Base-by-base conservation (phyloP, 169 alveolate genomes). In the Plasmodium berghei region DNA sequence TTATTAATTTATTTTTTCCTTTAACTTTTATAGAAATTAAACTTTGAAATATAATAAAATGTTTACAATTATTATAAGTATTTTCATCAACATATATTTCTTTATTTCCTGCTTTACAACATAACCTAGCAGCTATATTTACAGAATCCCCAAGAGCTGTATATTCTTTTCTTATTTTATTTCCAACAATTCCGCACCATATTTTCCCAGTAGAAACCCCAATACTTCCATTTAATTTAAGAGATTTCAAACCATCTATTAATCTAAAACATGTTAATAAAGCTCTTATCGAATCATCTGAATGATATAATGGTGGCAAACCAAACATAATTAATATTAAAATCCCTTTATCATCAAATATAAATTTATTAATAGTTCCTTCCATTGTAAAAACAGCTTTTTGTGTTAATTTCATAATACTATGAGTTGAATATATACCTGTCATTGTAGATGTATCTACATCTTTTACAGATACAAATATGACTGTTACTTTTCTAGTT, bases 171-270 rank as follows among this genome's bases (percentile, higher is more conserved):
- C 97, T 80, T 8, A 94, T 92, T 55, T 92, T 92, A 69, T 95
- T 94, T 3, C 97, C 97, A 58, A 95, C 88, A 5, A 94, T 92
- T 8, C 97, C 97, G 90, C 96, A 94, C 97, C 97, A 95, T 12
- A 94, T 96, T 40, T 87, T 75, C 0, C 97, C 97, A 1, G 97
- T 94, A 22, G 96, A 90, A 5, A 95, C 92, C 1, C 97, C 97
- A 14, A 94, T 88, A 28, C 97, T 94, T 1, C 94, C 94, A 28
- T 87, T 85, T 62, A 95, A 56, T 5, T 95, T 95, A 52, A 95
- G 70, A 16, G 92, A 92, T 55, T 91, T 63, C 70, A 94, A 75
- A 40, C 91, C 93, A 70, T 93, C 93, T 42, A 89, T 75, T 12
- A 95, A 80, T 45, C 95, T 90, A 34, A 94, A 77, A 40, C 95